A percentile compares a stretch with the other conserved stretches of the same genome.
These are phyloP conservation scores for Coniochaeta sp. DNA, from an alignment of 2,329 filamentous ascomycete species.

Conservation along the genomic window DNA sequence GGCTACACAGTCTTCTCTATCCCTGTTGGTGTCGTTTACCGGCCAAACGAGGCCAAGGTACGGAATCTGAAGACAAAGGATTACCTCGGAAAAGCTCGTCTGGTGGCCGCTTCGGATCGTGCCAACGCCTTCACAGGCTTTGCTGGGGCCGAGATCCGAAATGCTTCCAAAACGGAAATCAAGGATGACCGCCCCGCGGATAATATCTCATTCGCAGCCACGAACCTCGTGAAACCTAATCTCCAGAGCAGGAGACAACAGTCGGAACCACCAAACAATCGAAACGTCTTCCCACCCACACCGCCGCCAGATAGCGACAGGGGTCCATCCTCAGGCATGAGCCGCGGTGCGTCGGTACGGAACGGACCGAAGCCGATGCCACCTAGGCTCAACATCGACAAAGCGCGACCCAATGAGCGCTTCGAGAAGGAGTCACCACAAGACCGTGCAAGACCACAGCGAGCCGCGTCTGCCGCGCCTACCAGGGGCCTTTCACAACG, in stretches of 20 bases:
- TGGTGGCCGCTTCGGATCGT: conserved; percentile 81
- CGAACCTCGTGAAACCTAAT: conserved; percentile 84
- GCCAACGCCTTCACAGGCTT: conserved; percentile 78
- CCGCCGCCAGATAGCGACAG: conserved; percentile 87
- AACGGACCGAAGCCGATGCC: conserved; percentile 53
- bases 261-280: conserved; percentile 71
- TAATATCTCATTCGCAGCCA: conserved; percentile 84
- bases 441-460: conserved; percentile 24
- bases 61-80: conserved; percentile 97
- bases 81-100: conserved; percentile 90
- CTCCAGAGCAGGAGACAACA: conserved; percentile 75
- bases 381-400: conserved; percentile 56
- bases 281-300: conserved; percentile 93
- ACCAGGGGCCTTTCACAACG: conserved; percentile 35
- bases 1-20: conserved; percentile 99
- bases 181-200: conserved; percentile 77
- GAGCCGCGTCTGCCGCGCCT: conserved; percentile 38
- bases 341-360: conserved; percentile 52
- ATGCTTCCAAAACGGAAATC: conserved; percentile 47
- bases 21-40: conserved; percentile 88
- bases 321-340: conserved; percentile 28
- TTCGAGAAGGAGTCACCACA: conserved; percentile 49
- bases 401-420: conserved; percentile 41
- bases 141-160: conserved; percentile 71
- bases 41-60: conserved; percentile 95